phyloP scores from a whole-genome alignment of 2,329 filamentous ascomycete species.

The Fusarium sambucinum region DNA sequence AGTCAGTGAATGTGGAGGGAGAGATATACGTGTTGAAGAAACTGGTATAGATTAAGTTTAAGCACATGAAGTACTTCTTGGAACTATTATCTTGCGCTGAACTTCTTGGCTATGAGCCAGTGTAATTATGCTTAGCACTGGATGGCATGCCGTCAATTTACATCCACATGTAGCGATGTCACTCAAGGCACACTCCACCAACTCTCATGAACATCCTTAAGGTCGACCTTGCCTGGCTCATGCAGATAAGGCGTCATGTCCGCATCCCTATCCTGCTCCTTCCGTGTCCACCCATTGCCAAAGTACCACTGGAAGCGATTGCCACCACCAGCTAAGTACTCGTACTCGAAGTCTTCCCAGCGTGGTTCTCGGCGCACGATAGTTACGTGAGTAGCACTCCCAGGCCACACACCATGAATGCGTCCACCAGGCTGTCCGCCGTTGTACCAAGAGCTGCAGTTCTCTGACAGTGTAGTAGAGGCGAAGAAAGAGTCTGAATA shows the following conservation, averaged over 20 bases:
- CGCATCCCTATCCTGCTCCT: not conserved
- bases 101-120: too few relatives aligned
- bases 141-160: too few relatives aligned
- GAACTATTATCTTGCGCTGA: too few relatives aligned
- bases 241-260: conserved; percentile 5
- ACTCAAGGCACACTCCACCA: not conserved
- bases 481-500: not conserved
- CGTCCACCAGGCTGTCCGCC: not conserved
- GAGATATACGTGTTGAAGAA: too few relatives aligned
- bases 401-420: conserved; percentile 1
- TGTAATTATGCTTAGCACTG: too few relatives aligned
- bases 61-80: too few relatives aligned
- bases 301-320: conserved; percentile 7
- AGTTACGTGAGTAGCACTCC: conserved; percentile 2
- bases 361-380: not conserved
- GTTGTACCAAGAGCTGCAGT: conserved; percentile 6
- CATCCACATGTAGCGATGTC: not conserved
- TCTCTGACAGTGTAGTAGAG: not conserved
- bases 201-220: not conserved
- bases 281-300: not conserved
- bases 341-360: conserved; percentile 3
- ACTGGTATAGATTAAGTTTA: too few relatives aligned
- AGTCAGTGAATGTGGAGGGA: too few relatives aligned
- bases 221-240: not conserved
- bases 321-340: not conserved